Conservation (phyloP, 148 eudicot genomes). For the Rhododendron mucronatum region DNA sequence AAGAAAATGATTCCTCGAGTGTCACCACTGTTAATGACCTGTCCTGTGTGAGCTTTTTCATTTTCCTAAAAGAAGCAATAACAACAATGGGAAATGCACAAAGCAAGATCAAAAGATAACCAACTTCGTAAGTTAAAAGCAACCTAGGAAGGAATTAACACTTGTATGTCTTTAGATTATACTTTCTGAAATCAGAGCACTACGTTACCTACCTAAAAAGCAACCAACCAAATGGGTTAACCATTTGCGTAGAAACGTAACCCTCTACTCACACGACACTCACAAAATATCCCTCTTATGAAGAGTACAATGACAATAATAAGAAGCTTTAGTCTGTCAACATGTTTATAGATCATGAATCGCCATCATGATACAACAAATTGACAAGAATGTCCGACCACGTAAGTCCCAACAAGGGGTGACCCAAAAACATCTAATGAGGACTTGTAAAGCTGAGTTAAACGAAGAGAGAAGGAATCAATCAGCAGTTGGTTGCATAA, state of each 20-base stretch:
- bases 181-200: neutral
- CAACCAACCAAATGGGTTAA: neutral
- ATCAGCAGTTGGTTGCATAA: neutral
- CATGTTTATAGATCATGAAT: neutral
- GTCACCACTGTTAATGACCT: conserved; percentile 55
- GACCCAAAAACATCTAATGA: too few relatives aligned
- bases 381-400: neutral
- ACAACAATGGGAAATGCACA: conserved; percentile 77
- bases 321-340: neutral
- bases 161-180: neutral
- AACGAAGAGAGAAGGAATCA: neutral
- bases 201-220: neutral
- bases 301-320: neutral
- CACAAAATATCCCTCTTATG: neutral
- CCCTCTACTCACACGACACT: neutral
- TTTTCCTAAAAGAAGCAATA: conserved; percentile 71
- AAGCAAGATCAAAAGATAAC: conserved; percentile 6
- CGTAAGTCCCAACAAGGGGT: neutral
- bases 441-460: neutral
- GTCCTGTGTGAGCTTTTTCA: conserved; percentile 73
- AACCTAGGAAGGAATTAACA: neutral
- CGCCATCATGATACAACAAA: neutral
- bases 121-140: neutral
- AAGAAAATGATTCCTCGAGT: conserved; percentile 67
- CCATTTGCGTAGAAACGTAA: neutral